A percentile compares a stretch with the other conserved stretches of the same genome.
Conservation (phyloP, 1,284 basidiomycete genomes). For the Porphyrellus sp. region DNA sequence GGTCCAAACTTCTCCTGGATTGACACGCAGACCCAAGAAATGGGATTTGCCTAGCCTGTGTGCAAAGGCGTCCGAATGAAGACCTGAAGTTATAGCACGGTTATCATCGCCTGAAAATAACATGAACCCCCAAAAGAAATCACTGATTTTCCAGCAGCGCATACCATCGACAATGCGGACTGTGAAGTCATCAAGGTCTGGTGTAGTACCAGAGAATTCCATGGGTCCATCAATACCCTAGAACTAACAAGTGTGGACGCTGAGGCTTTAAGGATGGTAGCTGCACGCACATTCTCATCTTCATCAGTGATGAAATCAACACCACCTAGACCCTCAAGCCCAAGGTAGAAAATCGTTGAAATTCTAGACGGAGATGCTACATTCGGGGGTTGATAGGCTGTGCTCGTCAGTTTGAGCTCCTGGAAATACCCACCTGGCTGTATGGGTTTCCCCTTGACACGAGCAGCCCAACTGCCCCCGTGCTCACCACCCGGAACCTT, state of each 20-base stretch:
- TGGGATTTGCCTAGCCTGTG: slow-evolving; percentile 71
- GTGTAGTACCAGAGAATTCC: slow-evolving; percentile 67
- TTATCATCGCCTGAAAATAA: slow-evolving; percentile 54
- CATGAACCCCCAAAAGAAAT: background rate
- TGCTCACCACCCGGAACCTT: slow-evolving; percentile 77
- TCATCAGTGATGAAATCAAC: slow-evolving; percentile 77
- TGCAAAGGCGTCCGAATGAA: slow-evolving; percentile 58
- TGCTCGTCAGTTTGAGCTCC: background rate
- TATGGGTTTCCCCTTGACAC: slow-evolving; percentile 82
- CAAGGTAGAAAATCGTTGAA: slow-evolving; percentile 82
- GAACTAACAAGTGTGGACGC: slow-evolving; percentile 6
- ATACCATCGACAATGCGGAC: slow-evolving; percentile 80
- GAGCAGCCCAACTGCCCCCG: slow-evolving; percentile 88
- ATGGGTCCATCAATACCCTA: slow-evolving; percentile 74
- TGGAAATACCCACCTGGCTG: slow-evolving; percentile 51
- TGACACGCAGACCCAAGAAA: slow-evolving; percentile 63
- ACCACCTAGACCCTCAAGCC: slow-evolving; percentile 81
- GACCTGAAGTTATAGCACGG: slow-evolving; percentile 47
- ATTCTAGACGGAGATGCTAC: slow-evolving; percentile 57
- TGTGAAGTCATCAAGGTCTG: slow-evolving; percentile 78
- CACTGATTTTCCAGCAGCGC: slow-evolving; percentile 11
- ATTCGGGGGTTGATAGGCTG: slow-evolving; percentile 6
- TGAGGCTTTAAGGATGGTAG: background rate
- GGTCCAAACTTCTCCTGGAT: slow-evolving; percentile 74
- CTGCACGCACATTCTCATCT: slow-evolving; percentile 59